These are phyloP conservation scores for Cyclocybe aegerita DNA, from an alignment of 768 basidiomycete genomes.

Conservation along the genomic window DNA sequence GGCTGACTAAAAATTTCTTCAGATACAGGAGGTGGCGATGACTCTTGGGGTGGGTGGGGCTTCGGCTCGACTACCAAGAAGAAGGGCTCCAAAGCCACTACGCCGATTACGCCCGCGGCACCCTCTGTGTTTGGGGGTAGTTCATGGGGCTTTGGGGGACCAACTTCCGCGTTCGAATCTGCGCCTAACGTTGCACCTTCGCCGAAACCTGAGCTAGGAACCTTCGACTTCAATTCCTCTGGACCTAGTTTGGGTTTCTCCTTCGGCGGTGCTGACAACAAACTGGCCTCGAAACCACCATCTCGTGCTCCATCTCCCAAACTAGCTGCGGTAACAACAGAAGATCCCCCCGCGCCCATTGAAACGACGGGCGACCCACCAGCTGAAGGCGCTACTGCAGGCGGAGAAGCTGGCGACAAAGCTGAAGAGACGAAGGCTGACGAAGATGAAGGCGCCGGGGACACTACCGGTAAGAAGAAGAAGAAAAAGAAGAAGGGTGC, in stretches of 20 bases:
- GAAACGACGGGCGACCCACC: neutral
- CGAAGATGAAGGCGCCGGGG: slow-evolving; percentile 5
- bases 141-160: slow-evolving; percentile 12
- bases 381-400: neutral
- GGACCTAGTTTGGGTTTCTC: slow-evolving; percentile 4
- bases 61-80: slow-evolving; percentile 13
- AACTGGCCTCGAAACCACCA: neutral
- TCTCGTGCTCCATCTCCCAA: neutral
- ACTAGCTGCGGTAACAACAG: neutral
- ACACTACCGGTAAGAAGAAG: slow-evolving; percentile 4
- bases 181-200: slow-evolving; percentile 4
- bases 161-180: slow-evolving; percentile 1
- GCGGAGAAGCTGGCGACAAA: neutral
- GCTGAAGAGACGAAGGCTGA: neutral
- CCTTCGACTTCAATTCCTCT: neutral
- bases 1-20: slow-evolving; percentile 20
- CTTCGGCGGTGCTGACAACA: neutral
- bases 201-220: slow-evolving; percentile 6
- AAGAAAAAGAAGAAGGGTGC: slow-evolving; percentile 13
- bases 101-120: slow-evolving; percentile 1
- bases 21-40: slow-evolving; percentile 23
- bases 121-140: slow-evolving; percentile 15
- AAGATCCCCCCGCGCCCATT: neutral
- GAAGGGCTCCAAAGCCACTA: slow-evolving; percentile 17
- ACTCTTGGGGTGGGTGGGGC: slow-evolving; percentile 17